phyloP scores from a whole-genome alignment of 345 rosid genomes.

The Balakata baccata region DNA sequence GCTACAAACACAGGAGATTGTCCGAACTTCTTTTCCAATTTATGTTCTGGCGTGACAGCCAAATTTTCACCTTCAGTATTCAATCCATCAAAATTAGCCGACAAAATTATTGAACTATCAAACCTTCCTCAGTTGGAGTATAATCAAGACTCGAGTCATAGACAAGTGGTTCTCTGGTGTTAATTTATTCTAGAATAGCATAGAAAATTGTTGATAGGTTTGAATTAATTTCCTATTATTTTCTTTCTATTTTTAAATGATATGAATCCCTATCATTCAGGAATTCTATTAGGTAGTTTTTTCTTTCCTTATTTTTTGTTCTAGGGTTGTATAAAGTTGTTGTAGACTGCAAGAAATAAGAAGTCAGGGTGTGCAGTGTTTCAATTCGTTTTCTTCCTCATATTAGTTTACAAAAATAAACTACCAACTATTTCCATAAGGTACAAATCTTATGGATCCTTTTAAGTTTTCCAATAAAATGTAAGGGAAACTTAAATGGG shows the following conservation, averaged over 20 bases:
- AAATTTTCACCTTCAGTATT: slow-evolving; percentile 26
- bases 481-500: not conserved
- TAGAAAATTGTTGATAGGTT: too few species aligned
- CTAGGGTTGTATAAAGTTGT: too few species aligned
- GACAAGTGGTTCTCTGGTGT: not conserved
- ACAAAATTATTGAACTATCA: not conserved
- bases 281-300: too few species aligned
- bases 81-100: slow-evolving; percentile 11
- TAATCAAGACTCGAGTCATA: not conserved
- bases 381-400: too few species aligned
- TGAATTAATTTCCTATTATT: too few species aligned
- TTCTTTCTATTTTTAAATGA: too few species aligned
- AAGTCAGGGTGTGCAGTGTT: too few species aligned
- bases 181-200: not conserved
- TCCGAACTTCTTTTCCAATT: slow-evolving; percentile 68
- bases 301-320: too few species aligned
- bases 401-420: too few species aligned
- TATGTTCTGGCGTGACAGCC: slow-evolving; percentile 23
- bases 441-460: not conserved
- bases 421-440: not conserved
- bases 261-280: too few species aligned
- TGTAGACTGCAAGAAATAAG: too few species aligned
- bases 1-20: slow-evolving; percentile 63
- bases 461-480: not conserved
- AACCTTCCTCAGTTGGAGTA: not conserved